These are phyloP conservation scores for Ormosia emarginata DNA, from an alignment of 306 rosid species.

Conservation along the genomic window DNA sequence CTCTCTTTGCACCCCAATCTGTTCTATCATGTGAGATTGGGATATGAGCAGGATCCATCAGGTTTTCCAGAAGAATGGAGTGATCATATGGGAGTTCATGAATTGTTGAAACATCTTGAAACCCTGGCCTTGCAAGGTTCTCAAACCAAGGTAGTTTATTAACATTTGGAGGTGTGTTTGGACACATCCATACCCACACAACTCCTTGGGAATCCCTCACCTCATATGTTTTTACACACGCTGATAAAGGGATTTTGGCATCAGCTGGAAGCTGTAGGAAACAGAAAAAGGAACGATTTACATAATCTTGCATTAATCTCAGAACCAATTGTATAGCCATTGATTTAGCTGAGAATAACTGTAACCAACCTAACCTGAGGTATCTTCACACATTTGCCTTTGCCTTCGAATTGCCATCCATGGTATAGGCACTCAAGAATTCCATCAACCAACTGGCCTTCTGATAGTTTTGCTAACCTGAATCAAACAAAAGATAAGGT, in stretches of 20 bases:
- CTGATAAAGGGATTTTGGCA: slow-evolving; percentile 85
- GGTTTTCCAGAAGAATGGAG: slow-evolving; percentile 89
- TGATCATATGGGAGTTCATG: slow-evolving; percentile 99
- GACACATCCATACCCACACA: slow-evolving; percentile 97
- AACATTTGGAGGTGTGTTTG: slow-evolving; percentile 55
- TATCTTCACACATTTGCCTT: slow-evolving; percentile 88
- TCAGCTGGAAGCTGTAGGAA: slow-evolving; percentile 75
- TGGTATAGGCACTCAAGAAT: slow-evolving; percentile 88
- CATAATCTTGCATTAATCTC: background rate
- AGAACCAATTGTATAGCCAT: background rate
- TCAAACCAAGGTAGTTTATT: slow-evolving; percentile 83
- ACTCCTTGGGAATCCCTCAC: slow-evolving; percentile 92
- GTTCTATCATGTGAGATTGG: slow-evolving; percentile 98
- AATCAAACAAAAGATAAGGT: slow-evolving; percentile 15
- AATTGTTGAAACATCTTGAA: slow-evolving; percentile 67
- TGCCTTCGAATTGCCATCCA: slow-evolving; percentile 97
- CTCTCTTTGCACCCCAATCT: slow-evolving; percentile 79
- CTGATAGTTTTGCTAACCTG: slow-evolving; percentile 93
- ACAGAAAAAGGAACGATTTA: background rate
- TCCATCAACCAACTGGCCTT: slow-evolving; percentile 93
- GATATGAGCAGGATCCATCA: slow-evolving; percentile 96
- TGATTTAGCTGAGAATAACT: background rate
- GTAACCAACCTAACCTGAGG: slow-evolving; percentile 64
- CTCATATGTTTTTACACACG: slow-evolving; percentile 75
- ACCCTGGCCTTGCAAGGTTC: slow-evolving; percentile 82